Base-by-base conservation (phyloP, 2,329 filamentous ascomycete species). In the Curvularia sp. region DNA sequence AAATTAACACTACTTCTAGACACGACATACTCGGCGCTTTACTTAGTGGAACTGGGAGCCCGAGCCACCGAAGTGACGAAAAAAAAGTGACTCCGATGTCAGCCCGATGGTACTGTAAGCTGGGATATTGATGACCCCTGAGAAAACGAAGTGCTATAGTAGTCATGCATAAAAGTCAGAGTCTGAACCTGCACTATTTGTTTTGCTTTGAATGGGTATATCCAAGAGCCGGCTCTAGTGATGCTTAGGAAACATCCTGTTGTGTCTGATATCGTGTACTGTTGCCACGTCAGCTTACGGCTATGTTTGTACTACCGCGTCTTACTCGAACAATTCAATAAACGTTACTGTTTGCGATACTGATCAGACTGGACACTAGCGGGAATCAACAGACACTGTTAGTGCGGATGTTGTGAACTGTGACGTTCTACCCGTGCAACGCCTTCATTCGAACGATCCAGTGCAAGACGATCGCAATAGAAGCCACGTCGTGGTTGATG, bases 241-340 rank as follows among this genome's bases (percentile, higher is more conserved):
- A 36, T 42, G 12, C 12, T n/a, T 42, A 13, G 5, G 39, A 25
- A 25, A 23, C 12, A 23, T 3, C 13, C 9, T 7, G 21, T 23
- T 7, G 12, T 42, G 19, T 7, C 21, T 25, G 10, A 23, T 19
- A 42, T 60, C 63, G 18, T 48, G 59, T 18, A 39, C 48, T 18
- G 30, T 53, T 53, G 43, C 53, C 8, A 52, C 65, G 36, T 58
- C 59, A 39, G 60, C 57, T 46, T 65, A 50, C 47, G 12, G 32
- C 13, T 34, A 21, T 42, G 2, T 13, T 5, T 9, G 10, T 19
- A 2, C 25, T 8, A 15, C 18, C 19, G 23, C 19, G 19, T 15
- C 30, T 52, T n/a, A 5, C 4, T 42, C 21, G 28, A 25, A 25
- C 28, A 25, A 15, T n/a, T 32, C 10, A 25, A 23, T 9, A 15